A percentile compares a stretch with the other conserved stretches of the same genome.
These are phyloP conservation scores for Neofusicoccum ribis DNA, from an alignment of 2,329 filamentous ascomycete species.

Conservation along the genomic window DNA sequence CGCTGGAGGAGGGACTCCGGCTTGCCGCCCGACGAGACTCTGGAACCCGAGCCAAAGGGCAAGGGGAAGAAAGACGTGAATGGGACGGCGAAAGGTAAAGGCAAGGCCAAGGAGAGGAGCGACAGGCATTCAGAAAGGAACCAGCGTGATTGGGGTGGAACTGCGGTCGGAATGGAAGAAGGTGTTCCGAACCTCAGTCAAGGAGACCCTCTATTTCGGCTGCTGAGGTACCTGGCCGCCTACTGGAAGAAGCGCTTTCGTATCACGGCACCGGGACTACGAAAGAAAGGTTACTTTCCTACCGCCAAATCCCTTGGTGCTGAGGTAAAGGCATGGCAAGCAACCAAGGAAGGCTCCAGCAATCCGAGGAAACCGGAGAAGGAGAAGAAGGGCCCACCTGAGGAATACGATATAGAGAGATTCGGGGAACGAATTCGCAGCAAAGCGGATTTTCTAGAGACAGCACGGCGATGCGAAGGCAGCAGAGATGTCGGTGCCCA, in stretches of 20 bases:
- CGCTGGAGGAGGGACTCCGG: constrained; percentile 68
- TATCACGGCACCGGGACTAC: constrained; percentile 73
- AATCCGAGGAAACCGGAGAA: background rate
- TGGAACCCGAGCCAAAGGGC: background rate
- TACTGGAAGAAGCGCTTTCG: constrained; percentile 89
- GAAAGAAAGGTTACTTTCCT: constrained; percentile 88
- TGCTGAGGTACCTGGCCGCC: constrained; percentile 73
- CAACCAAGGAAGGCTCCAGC: constrained; percentile 34
- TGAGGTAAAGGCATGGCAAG: constrained; percentile 69
- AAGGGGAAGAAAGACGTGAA: constrained; percentile 22
- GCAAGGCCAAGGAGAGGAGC: constrained; percentile 36
- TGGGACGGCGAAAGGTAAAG: constrained; percentile 12
- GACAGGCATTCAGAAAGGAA: constrained; percentile 42
- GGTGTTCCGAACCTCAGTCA: constrained; percentile 75
- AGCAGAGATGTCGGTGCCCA: constrained; percentile 87
- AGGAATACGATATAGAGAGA: constrained; percentile 59
- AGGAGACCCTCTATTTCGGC: constrained; percentile 75
- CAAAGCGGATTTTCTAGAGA: constrained; percentile 66
- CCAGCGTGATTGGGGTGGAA: constrained; percentile 69
- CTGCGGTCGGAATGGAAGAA: constrained; percentile 65
- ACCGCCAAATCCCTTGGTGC: constrained; percentile 68
- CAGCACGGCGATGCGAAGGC: constrained; percentile 70
- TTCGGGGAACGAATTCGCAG: constrained; percentile 77
- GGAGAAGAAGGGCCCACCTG: background rate
- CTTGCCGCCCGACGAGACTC: constrained; percentile 53